Evolutionary conservation across 192 early-diverging fungal species (phyloP).

Genomic region (Entrophospora sp.): DNA sequence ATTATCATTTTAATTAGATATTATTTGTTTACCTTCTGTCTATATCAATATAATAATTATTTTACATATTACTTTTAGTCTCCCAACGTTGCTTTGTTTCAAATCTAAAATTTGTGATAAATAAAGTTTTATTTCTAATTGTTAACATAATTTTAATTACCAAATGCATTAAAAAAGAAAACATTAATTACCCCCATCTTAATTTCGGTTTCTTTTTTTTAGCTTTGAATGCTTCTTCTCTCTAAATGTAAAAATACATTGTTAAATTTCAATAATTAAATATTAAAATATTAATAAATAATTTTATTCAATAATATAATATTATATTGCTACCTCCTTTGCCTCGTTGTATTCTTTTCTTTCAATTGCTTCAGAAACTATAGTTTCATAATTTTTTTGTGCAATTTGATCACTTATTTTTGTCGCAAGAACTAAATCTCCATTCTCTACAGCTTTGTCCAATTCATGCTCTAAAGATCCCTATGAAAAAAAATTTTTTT

Average conservation of each 20-base stretch:
- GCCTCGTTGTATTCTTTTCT: slow-evolving; percentile 17
- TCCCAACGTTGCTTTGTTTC: slow-evolving; percentile 20
- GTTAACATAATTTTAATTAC: neutral
- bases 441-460: slow-evolving; percentile 13
- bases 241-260: neutral
- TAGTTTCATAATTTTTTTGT: neutral
- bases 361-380: slow-evolving; percentile 7
- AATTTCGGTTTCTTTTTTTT: slow-evolving; percentile 18
- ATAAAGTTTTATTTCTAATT: too few species aligned
- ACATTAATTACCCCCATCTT: slow-evolving; percentile 14
- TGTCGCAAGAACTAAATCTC: slow-evolving; percentile 8
- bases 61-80: slow-evolving; percentile 23
- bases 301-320: neutral
- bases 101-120: neutral
- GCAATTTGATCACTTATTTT: slow-evolving; percentile 16
- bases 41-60: too few species aligned
- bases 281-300: neutral
- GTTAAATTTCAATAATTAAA: neutral
- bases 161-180: neutral
- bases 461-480: slow-evolving; percentile 11
- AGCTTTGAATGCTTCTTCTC: slow-evolving; percentile 10
- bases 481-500: neutral
- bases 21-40: too few species aligned
- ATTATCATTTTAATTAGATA: too few species aligned
- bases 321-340: slow-evolving; percentile 6